Conservation (phyloP, 2,329 filamentous ascomycete species). For the Calonectria honghensis region DNA sequence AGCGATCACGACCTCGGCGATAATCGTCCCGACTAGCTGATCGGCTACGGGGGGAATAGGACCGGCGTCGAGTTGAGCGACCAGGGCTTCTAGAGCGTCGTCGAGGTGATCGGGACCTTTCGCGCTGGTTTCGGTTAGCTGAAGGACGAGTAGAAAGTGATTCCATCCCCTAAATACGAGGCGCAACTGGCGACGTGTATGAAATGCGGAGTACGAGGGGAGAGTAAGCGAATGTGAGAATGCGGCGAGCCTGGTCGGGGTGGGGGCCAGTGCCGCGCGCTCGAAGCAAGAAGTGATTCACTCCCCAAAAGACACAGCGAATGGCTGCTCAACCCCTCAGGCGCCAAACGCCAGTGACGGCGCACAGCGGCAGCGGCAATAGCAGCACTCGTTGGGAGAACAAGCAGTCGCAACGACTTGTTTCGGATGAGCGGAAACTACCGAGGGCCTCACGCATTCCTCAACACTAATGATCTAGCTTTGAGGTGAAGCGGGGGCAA, state of each 20-base stretch:
- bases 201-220: slow-evolving; percentile 24
- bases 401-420: slow-evolving; percentile 41
- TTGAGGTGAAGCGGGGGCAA: slow-evolving; percentile 47
- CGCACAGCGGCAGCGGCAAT: slow-evolving; percentile 26
- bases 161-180: slow-evolving; percentile 46
- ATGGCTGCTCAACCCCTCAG: slow-evolving; percentile 25
- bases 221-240: slow-evolving; percentile 41
- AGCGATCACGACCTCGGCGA: slow-evolving; percentile 84
- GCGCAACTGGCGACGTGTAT: slow-evolving; percentile 34
- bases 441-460: slow-evolving; percentile 40
- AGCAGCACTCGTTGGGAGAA: slow-evolving; percentile 3
- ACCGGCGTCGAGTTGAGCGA: slow-evolving; percentile 81
- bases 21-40: slow-evolving; percentile 85
- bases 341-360: slow-evolving; percentile 15
- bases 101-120: slow-evolving; percentile 87
- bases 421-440: slow-evolving; percentile 51
- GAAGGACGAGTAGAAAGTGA: slow-evolving; percentile 32
- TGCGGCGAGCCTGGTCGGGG: slow-evolving; percentile 32
- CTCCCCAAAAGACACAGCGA: slow-evolving; percentile 16
- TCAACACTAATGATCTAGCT: slow-evolving; percentile 43
- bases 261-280: slow-evolving; percentile 35
- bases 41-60: slow-evolving; percentile 86
- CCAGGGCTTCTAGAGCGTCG: slow-evolving; percentile 90
- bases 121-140: slow-evolving; percentile 76
- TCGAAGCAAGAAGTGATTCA: slow-evolving; percentile 38